Evolutionary conservation across 2,329 filamentous ascomycete species (phyloP), one percentile per base, ranked within the genome.

Genomic region (Chaetomiaceae sp.): DNA sequence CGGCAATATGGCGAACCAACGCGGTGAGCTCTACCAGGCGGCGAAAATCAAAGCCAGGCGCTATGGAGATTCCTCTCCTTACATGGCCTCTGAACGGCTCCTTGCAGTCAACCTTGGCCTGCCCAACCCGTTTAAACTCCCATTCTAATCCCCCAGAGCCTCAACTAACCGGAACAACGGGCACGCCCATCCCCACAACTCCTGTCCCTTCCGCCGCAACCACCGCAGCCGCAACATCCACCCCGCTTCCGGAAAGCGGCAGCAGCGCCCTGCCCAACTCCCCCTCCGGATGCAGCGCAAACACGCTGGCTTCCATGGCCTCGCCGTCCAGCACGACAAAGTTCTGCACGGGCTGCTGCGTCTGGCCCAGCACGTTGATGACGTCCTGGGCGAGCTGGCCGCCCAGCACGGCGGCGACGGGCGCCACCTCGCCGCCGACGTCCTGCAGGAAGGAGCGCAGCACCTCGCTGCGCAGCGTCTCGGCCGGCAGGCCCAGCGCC

Each of bases 331-430:
- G 95, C 17, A 97, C 72, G 40, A 95, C 78, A 63, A 95, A 81
- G 65, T 98, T 98, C 69, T 98, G 93, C 34, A 98, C 85, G 1
- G 93, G 93, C 65, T 96, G 93, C 68, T 97, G 89, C 33, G 86
- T 82, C 62, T 86, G 82, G 39, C 90, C 88, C 6, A 97, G 77
- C 26, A 96, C 90, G 60, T 97, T 97, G 68, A 98, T 97, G 42
- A 95, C 89, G 62, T 98, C 93, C 68, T 98, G 93, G 1, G 91
- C 88, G 14, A 98, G 75, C 64, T 90, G 82, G 9, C 90, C 93
- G 39, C 93, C 93, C 10, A 98, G 72, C 48, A 95, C 88, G 2
- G 93, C 90, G 0, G 87, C 84, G 8, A 95, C 88, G 7, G 93
- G 89, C 11, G 86, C 83, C 32, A 97, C 71, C 68, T 97, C 91